A percentile compares a stretch with the other conserved stretches of the same genome.
phyloP scores from a whole-genome alignment of 2,329 filamentous ascomycete genomes.

The Monosporascus cannonballus region DNA sequence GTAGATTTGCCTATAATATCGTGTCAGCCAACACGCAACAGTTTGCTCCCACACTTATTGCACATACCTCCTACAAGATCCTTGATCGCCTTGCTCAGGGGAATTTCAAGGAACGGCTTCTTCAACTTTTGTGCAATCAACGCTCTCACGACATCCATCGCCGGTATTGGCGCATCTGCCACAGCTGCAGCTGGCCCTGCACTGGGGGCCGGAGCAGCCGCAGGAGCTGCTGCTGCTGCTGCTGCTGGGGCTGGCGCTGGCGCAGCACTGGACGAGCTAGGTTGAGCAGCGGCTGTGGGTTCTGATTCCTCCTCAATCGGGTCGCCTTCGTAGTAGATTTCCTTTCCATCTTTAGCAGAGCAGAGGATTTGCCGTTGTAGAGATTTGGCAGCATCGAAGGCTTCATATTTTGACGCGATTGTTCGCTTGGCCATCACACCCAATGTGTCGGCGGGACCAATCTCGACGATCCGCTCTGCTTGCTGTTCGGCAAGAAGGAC shows the following conservation, averaged over 20 bases:
- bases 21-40: constrained; percentile 8
- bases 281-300: constrained; percentile 43
- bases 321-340: constrained; percentile 99
- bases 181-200: constrained; percentile 84
- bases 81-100: constrained; percentile 94
- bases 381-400: constrained; percentile 94
- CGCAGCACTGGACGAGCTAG: constrained; percentile 31
- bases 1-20: constrained; percentile 77
- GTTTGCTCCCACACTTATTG: background rate
- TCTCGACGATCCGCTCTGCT: constrained; percentile 94
- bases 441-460: constrained; percentile 93
- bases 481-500: constrained; percentile 95
- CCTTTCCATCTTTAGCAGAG: constrained; percentile 99
- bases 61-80: constrained; percentile 89
- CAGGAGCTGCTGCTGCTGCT: constrained; percentile 47
- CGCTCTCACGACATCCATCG: constrained; percentile 81
- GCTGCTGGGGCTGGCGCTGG: constrained; percentile 44
- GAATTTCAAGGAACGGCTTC: constrained; percentile 83
- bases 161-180: constrained; percentile 78
- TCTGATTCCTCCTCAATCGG: constrained; percentile 86
- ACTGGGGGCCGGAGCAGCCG: constrained; percentile 56
- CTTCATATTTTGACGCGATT: constrained; percentile 94
- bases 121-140: constrained; percentile 97
- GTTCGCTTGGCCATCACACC: constrained; percentile 97
- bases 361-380: constrained; percentile 96